Conservation (phyloP, 192 early-diverging fungal genomes). For the Haplosporangium gracile region DNA sequence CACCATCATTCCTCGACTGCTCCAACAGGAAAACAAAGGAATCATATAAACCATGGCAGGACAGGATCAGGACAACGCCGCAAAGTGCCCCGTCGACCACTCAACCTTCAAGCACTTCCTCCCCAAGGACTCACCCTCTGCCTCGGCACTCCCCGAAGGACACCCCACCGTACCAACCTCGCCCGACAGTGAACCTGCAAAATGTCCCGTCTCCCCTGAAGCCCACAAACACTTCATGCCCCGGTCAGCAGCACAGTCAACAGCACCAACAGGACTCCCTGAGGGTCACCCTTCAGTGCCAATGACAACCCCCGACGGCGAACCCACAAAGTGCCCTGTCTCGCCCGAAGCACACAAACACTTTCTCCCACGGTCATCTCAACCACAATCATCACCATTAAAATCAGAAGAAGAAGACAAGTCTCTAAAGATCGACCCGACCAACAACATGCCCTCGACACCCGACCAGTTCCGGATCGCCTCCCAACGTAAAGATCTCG, state of each 20-base stretch:
- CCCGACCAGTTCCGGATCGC: conserved; percentile 62
- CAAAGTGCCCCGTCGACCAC: conserved; percentile 72
- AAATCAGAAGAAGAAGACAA: background rate
- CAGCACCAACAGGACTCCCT: conserved; percentile 16
- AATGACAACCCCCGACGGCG: conserved; percentile 27
- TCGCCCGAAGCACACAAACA: conserved; percentile 69
- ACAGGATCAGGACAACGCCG: conserved; percentile 23
- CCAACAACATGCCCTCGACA: conserved; percentile 74
- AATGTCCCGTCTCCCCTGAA: conserved; percentile 71
- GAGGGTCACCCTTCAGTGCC: conserved; percentile 52
- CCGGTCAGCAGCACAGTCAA: background rate
- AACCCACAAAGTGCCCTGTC: conserved; percentile 63
- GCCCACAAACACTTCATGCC: conserved; percentile 67
- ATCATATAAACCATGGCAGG: conserved; percentile 17
- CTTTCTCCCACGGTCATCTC: conserved; percentile 57
- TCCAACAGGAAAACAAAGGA: conserved; percentile 1
- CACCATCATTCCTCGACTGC: background rate
- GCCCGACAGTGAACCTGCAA: conserved; percentile 37
- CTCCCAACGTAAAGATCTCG: conserved; percentile 64
- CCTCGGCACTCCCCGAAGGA: conserved; percentile 35
- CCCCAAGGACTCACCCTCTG: conserved; percentile 31
- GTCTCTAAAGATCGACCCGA: conserved; percentile 61
- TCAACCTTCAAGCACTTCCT: conserved; percentile 64
- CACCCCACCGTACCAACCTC: conserved; percentile 44
- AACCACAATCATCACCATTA: conserved; percentile 6